These are phyloP conservation scores for Pholiota conissans DNA, from an alignment of 768 basidiomycete species.

Conservation along the genomic window DNA sequence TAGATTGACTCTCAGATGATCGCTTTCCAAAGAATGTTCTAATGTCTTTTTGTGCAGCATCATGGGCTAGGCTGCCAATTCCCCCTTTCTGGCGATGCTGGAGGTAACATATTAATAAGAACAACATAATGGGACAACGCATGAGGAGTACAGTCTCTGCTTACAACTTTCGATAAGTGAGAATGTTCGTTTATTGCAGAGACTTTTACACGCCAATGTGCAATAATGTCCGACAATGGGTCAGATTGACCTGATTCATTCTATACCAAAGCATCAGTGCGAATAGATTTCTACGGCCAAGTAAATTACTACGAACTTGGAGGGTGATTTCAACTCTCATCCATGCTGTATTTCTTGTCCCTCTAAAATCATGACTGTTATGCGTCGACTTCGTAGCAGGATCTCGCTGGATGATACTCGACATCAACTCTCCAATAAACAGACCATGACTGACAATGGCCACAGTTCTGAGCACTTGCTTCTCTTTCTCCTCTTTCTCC, in stretches of 20 bases:
- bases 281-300: too few relatives aligned
- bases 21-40: conserved; percentile 64
- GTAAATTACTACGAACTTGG: conserved; percentile 8
- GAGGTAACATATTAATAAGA: conserved; percentile 1
- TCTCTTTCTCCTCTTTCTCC: conserved; percentile 33
- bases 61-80: conserved; percentile 67
- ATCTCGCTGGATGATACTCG: conserved; percentile 45
- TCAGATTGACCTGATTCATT: background rate
- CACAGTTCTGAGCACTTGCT: conserved; percentile 41
- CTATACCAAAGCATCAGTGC: background rate
- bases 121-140: background rate
- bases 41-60: conserved; percentile 75
- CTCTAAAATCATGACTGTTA: conserved; percentile 35
- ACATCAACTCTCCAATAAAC: conserved; percentile 61
- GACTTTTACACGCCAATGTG: conserved; percentile 4
- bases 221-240: background rate
- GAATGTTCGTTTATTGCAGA: conserved; percentile 34
- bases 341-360: conserved; percentile 73
- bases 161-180: conserved; percentile 58
- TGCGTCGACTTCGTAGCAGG: conserved; percentile 17
- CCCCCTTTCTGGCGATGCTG: conserved; percentile 71
- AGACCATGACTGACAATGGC: conserved; percentile 78
- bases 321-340: conserved; percentile 42
- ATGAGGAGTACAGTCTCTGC: conserved; percentile 25
- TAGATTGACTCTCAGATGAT: conserved; percentile 13